Conservation (phyloP, 768 basidiomycete genomes). For the Pisolithus marmoratus region DNA sequence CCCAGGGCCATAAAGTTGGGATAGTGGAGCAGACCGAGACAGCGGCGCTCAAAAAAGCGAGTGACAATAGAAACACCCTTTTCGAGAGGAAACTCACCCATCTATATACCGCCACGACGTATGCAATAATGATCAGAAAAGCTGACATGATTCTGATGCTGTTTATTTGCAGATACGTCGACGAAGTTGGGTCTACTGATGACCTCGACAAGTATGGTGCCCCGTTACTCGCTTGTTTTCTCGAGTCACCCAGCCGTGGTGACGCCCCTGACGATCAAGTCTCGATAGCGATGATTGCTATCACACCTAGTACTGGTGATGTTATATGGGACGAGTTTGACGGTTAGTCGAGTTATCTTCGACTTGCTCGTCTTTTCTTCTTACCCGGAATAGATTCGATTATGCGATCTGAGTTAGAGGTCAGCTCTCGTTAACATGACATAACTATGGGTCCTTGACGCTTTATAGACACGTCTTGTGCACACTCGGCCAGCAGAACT, state of each 20-base stretch:
- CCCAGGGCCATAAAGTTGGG: conserved; percentile 78
- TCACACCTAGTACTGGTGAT: conserved; percentile 86
- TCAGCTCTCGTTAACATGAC: conserved; percentile 20
- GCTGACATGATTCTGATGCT: conserved; percentile 6
- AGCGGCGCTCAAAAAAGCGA: conserved; percentile 79
- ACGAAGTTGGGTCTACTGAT: conserved; percentile 67
- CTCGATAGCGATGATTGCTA: conserved; percentile 65
- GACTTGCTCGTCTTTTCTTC: conserved; percentile 1
- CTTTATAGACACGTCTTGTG: conserved; percentile 69
- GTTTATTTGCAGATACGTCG: conserved; percentile 61
- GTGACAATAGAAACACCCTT: conserved; percentile 66
- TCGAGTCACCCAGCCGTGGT: conserved; percentile 37
- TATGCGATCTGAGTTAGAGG: conserved; percentile 89
- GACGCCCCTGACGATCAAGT: conserved; percentile 28
- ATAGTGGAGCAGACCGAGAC: conserved; percentile 82
- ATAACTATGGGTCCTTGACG: conserved; percentile 3
- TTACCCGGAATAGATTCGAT: conserved; percentile 49
- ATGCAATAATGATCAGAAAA: conserved; percentile 24
- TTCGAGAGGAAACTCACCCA: conserved; percentile 73
- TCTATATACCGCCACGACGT: conserved; percentile 87
- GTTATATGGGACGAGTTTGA: conserved; percentile 91
- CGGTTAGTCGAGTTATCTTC: conserved; percentile 37
- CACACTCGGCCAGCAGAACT: conserved; percentile 84
- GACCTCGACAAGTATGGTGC: conserved; percentile 50
- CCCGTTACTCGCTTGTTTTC: conserved; percentile 70